Conservation (phyloP, 2,329 filamentous ascomycete genomes). For the Sporothrix curviconia region DNA sequence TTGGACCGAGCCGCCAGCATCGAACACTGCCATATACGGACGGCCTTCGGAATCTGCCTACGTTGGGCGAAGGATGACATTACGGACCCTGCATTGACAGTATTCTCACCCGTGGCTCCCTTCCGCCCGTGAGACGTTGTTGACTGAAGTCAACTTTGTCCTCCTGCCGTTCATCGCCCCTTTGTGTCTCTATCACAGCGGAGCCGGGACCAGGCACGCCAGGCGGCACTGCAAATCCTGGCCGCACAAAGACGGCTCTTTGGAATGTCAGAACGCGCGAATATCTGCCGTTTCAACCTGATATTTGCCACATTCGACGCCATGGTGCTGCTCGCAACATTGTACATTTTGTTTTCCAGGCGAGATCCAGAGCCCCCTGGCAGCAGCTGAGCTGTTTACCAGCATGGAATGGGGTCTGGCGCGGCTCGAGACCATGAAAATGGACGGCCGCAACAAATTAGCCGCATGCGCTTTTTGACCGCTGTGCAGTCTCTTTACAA, state of each 20-base stretch:
- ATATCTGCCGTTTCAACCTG: slow-evolving; percentile 1
- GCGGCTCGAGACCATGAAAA: background rate
- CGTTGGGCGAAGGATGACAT: background rate
- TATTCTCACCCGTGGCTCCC: background rate
- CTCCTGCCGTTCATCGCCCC: background rate
- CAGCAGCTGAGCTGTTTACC: background rate
- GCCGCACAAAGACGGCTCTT: background rate
- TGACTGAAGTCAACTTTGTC: slow-evolving; percentile 2
- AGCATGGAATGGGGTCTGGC: slow-evolving; percentile 3
- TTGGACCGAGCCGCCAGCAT: background rate
- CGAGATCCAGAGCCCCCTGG: background rate
- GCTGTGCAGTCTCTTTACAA: background rate
- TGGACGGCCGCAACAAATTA: background rate
- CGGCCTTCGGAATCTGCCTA: background rate
- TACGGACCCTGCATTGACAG: background rate
- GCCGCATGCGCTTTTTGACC: background rate
- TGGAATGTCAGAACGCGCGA: background rate
- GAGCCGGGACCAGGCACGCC: background rate
- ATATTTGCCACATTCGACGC: slow-evolving; percentile 6
- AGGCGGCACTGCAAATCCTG: background rate
- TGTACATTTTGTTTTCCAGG: background rate
- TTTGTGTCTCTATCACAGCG: background rate
- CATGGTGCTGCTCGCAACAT: background rate
- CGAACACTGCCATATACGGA: background rate
- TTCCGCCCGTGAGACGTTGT: background rate